A percentile compares a stretch with the other conserved stretches of the same genome.
phyloP scores from a whole-genome alignment of 1,284 basidiomycete species.

The Ganoderma boninense region DNA sequence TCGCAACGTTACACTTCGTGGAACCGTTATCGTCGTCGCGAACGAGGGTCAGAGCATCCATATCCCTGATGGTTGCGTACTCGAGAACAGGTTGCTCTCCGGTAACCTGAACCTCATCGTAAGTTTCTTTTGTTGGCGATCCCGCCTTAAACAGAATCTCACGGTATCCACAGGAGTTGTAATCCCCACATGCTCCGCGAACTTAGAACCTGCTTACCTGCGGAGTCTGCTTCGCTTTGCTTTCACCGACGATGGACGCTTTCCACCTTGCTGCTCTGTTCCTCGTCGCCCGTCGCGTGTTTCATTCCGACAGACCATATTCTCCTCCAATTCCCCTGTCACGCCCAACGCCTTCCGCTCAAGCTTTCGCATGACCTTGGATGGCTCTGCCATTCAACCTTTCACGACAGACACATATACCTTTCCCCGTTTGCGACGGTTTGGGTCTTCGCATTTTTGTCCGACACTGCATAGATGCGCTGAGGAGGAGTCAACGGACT shows the following conservation, averaged over 20 bases:
- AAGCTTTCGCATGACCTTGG: background rate
- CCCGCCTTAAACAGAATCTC: background rate
- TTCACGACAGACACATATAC: slow-evolving; percentile 6
- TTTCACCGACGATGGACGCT: slow-evolving; percentile 22
- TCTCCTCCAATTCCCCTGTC: background rate
- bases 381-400: background rate
- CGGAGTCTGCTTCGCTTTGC: slow-evolving; percentile 10
- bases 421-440: background rate
- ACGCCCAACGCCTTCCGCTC: slow-evolving; percentile 1
- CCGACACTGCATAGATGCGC: slow-evolving; percentile 11
- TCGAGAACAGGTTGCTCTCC: slow-evolving; percentile 85
- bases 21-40: slow-evolving; percentile 80
- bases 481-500: slow-evolving; percentile 17
- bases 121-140: slow-evolving; percentile 9
- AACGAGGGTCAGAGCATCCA: slow-evolving; percentile 74
- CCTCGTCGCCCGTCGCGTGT: slow-evolving; percentile 18
- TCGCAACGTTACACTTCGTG: slow-evolving; percentile 88
- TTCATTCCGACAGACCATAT: background rate
- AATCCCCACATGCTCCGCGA: background rate
- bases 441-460: slow-evolving; percentile 3
- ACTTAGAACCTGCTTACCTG: background rate
- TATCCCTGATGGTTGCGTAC: slow-evolving; percentile 93
- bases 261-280: slow-evolving; percentile 7
- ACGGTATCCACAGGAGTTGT: slow-evolving; percentile 24
- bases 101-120: slow-evolving; percentile 64